These are phyloP conservation scores for Narthecium ossifragum DNA, from an alignment of 106 monocot species.

Conservation along the genomic window DNA sequence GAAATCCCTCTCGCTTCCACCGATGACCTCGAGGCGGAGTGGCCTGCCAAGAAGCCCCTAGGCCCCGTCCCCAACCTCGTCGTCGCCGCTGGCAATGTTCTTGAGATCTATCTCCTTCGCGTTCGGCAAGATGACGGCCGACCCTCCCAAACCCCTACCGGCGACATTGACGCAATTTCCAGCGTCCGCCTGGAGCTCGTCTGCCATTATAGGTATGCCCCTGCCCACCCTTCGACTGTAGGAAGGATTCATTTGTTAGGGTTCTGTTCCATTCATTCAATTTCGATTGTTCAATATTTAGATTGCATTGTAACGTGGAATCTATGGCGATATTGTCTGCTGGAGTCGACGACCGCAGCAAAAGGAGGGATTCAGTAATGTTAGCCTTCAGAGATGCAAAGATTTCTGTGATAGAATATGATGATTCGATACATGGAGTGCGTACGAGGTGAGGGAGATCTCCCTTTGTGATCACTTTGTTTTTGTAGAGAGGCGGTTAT, in stretches of 20 bases:
- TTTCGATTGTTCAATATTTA: constrained; percentile 19
- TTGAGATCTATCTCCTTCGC: constrained; percentile 79
- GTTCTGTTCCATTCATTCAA: background rate
- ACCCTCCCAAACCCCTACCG: constrained; percentile 5
- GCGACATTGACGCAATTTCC: constrained; percentile 55
- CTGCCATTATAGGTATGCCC: constrained; percentile 64
- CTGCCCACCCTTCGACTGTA: background rate
- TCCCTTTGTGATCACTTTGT: background rate
- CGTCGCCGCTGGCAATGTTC: constrained; percentile 66
- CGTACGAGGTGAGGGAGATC: constrained; percentile 48
- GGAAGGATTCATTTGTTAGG: background rate
- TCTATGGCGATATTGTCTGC: constrained; percentile 65
- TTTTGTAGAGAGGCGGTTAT: too few relatives aligned
- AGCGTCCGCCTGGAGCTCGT: constrained; percentile 78
- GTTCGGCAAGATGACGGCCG: constrained; percentile 53
- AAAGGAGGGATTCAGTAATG: constrained; percentile 79
- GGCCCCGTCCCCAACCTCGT: constrained; percentile 68
- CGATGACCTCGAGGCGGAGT: constrained; percentile 59
- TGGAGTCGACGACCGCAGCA: constrained; percentile 54
- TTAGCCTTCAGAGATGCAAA: constrained; percentile 88
- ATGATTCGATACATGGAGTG: constrained; percentile 68
- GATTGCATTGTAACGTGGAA: constrained; percentile 86
- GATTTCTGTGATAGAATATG: constrained; percentile 68
- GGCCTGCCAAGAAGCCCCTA: constrained; percentile 16
- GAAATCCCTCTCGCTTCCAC: constrained; percentile 13